A percentile compares a stretch with the other conserved stretches of the same genome.
These are phyloP conservation scores for Marasmius fiardii DNA, from an alignment of 1,284 basidiomycete genomes.

Conservation along the genomic window DNA sequence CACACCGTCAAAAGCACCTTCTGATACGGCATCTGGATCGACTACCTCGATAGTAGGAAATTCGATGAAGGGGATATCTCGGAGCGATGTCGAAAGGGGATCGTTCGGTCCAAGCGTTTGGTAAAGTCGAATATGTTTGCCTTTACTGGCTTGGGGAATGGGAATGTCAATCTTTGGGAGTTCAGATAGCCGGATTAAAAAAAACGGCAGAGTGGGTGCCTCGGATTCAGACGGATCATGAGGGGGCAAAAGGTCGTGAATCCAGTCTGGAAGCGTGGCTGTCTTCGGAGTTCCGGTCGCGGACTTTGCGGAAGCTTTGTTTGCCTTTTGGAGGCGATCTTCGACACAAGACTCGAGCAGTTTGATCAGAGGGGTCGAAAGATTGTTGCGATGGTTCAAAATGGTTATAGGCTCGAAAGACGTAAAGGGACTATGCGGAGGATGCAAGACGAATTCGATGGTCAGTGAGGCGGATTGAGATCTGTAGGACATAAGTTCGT, in stretches of 20 bases:
- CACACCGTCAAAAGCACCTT: slow-evolving; percentile 49
- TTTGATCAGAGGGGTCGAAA: slow-evolving; percentile 46
- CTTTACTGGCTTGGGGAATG: slow-evolving; percentile 30
- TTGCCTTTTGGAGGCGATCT: slow-evolving; percentile 1
- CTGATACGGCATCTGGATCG: slow-evolving; percentile 27
- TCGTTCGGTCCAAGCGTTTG: slow-evolving; percentile 48
- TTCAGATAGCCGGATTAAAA: slow-evolving; percentile 40
- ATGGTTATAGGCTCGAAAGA: slow-evolving; percentile 31
- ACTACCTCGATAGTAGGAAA: slow-evolving; percentile 78
- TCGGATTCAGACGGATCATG: slow-evolving; percentile 49
- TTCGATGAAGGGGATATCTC: slow-evolving; percentile 69
- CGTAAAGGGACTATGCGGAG: slow-evolving; percentile 35
- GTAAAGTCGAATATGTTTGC: slow-evolving; percentile 34
- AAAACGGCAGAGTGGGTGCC: slow-evolving; percentile 51
- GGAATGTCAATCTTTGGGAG: slow-evolving; percentile 6
- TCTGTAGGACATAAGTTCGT: slow-evolving; percentile 33
- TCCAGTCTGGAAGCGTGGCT: slow-evolving; percentile 35
- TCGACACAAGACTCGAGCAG: slow-evolving; percentile 28
- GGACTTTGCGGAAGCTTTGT: slow-evolving; percentile 6
- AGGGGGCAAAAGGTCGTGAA: slow-evolving; percentile 46
- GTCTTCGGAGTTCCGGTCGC: no score
- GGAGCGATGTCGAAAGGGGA: slow-evolving; percentile 47
- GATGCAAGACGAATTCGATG: slow-evolving; percentile 65
- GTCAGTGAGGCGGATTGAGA: slow-evolving; percentile 68
- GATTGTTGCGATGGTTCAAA: slow-evolving; percentile 59